Base-by-base conservation (phyloP, 2,329 filamentous ascomycete species). In the Diaporthe helianthi region DNA sequence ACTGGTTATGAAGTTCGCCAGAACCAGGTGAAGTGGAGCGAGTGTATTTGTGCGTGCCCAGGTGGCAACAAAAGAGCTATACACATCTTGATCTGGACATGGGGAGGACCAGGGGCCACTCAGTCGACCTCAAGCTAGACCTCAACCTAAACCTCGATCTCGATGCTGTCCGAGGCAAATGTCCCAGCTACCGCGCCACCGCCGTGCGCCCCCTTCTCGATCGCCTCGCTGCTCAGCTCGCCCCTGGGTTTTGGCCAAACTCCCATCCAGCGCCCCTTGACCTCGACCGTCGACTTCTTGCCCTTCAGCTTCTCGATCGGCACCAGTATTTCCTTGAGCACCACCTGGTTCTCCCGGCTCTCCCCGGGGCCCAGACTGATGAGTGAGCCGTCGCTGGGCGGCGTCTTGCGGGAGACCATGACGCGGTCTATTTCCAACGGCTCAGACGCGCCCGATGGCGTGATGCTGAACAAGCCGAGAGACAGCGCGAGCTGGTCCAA, bases 401-500 rank as follows among this genome's bases (percentile, higher is more conserved):
- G 83, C 81, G 82, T 81, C 52, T 79, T 72, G 15, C 83, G 76
- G 41, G 79, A 77, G 53, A 83, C 73, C 67, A 81, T 76, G 61
- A 84, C 74, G 17, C 73, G 76, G 15, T 78, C 77, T 12, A 83
- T 74, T 4, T 81, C 76, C 4, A 84, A 66, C 5, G 81, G 78
- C 26, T 70, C 47, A 6, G 74, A 73, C 19, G 76, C 75, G 1
- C 77, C 78, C 3, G 77, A 75, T 3, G 79, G 80, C 3, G 77
- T 81, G 71, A 85, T 78, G 41, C 76, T 75, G 5, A 84, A 64
- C n/a, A 82, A 74, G 10, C 83, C 83, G 3, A 84, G 76, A 65
- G 80, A 77, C 54, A 83, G 69, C 0, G 79, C 82, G 19, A 82
- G 64, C 0, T 77, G 75, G 71, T 85, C 83, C n/a, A 85, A 76